Evolutionary conservation across 2,329 filamentous ascomycete species (phyloP).

Genomic region (Fusarium acutatum): DNA sequence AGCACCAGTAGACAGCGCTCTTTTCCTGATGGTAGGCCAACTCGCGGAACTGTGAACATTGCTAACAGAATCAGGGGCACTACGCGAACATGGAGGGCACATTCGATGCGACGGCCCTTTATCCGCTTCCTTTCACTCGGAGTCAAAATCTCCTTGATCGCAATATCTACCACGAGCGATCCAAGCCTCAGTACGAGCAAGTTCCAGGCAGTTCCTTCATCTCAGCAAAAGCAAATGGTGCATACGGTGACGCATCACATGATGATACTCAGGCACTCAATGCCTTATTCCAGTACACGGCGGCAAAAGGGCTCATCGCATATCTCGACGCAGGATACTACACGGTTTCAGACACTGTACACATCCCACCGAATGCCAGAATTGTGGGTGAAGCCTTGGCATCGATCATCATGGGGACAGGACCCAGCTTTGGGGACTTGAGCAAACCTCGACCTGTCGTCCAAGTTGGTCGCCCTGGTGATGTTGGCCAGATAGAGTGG

Average conservation of each 20-base stretch:
- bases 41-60: neutral
- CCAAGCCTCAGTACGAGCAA: conserved; percentile 77
- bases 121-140: conserved; percentile 19
- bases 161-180: conserved; percentile 71
- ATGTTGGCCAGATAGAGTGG: conserved; percentile 73
- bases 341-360: conserved; percentile 63
- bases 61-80: conserved; percentile 39
- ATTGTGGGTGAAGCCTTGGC: conserved; percentile 69
- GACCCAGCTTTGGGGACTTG: conserved; percentile 64
- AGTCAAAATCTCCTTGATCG: conserved; percentile 59
- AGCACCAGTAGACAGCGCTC: conserved; percentile 2
- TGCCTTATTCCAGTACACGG: conserved; percentile 61
- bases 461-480: conserved; percentile 69
- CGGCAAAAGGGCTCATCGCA: conserved; percentile 63
- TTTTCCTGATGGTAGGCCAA: conserved; percentile 42
- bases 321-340: conserved; percentile 72
- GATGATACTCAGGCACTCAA: conserved; percentile 76
- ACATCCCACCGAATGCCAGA: conserved; percentile 57
- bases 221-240: conserved; percentile 64
- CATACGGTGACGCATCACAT: conserved; percentile 72
- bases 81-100: conserved; percentile 33
- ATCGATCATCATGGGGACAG: conserved; percentile 63
- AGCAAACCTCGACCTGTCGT: conserved; percentile 70
- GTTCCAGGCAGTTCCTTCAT: conserved; percentile 68
- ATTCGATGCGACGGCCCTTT: conserved; percentile 37